A percentile compares a stretch with the other conserved stretches of the same genome.
Conservation (phyloP, 208 protist genomes). For the Angomonas ambiguus region DNA sequence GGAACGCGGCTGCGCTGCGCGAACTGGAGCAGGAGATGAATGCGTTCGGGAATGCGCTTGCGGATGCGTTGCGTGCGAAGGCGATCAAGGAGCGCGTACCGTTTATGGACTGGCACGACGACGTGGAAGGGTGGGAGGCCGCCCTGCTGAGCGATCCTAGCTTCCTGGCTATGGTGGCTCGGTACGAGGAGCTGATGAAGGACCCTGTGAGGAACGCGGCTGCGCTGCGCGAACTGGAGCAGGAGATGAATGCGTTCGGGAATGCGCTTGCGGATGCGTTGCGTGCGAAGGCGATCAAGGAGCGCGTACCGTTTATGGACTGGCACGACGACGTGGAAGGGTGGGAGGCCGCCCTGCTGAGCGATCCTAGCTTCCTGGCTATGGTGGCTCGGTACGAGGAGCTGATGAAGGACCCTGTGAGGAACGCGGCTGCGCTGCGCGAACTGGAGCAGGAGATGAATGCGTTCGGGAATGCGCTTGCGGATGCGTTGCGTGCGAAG, state of each 20-base stretch:
- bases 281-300: not conserved
- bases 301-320: not conserved
- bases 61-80: not conserved
- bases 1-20: not conserved
- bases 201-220: not conserved
- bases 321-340: not conserved
- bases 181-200: not conserved
- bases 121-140: not conserved
- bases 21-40: not conserved
- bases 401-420: not conserved
- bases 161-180: not conserved
- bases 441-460: not conserved
- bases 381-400: not conserved
- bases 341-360: not conserved
- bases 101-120: not conserved
- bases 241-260: not conserved
- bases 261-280: not conserved
- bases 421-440: not conserved
- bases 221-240: not conserved
- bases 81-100: not conserved
- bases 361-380: not conserved
- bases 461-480: not conserved
- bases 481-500: not conserved
- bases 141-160: not conserved
- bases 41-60: not conserved